Evolutionary conservation across 345 rosid genomes (phyloP), one percentile per base, ranked within the genome.

Genomic region (Hibiscus tridactylites): DNA sequence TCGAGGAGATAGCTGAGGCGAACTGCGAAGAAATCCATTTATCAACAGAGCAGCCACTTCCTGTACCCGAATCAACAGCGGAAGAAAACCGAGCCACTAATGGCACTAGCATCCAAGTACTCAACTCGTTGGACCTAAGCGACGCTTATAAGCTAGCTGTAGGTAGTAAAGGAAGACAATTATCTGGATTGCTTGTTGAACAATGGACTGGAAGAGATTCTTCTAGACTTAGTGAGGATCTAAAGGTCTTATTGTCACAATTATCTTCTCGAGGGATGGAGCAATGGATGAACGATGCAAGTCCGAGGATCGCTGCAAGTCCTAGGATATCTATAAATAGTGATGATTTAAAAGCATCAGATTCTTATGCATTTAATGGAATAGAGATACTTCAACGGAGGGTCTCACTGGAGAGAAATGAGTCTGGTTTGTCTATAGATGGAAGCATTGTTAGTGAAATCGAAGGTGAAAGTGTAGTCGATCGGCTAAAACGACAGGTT

Each of bases 331-430:
- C 84, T 13, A 6, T 79, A n/a, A 75, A 76, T 42, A 77, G 78
- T 61, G 95, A 88, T 42, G 96, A 89, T 33, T 49, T 79, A 44
- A 87, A 74, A 79, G 73, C 53, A 42, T 54, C 66, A 12, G 88
- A 86, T 72, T 78, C 87, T 77, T 78, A 81, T 65, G 76, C 80
- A 72, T 61, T 73, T 57, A 73, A 66, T 60, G 89, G 90, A 68
- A 78, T 90, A 79, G 88, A 88, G 68, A 46, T 83, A 44, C 83
- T 86, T 73, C 86, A 90, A 65, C 90, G 80, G 78, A 88, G 80
- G 81, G 76, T 84, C 74, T 80, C 96, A 52, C 97, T 90, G 0
- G 99, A 95, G 70, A 85, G 97, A 72, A 92, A 95, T 33, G 99
- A 95, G 81, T 92, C 97, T 60, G 86, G 83, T 65, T 73, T 86